phyloP scores from a whole-genome alignment of 1,139 yeast species.

The Magnusiomyces sp. region DNA sequence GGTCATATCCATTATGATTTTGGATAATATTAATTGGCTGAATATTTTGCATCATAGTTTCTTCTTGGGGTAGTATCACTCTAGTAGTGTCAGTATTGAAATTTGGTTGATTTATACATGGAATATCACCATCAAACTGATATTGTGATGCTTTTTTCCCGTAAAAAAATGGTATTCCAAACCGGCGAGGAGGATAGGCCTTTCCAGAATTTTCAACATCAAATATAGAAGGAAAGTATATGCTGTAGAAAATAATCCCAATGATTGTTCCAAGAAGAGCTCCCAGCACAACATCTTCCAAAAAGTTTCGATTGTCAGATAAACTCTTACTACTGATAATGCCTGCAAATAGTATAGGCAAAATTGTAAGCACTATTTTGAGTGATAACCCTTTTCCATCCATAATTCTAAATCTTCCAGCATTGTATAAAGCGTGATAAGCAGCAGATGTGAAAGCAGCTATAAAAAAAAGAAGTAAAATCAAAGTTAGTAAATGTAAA shows the following conservation, averaged over 20 bases:
- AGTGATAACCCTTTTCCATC: slow-evolving; percentile 7
- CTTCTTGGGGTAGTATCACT: too few relatives aligned
- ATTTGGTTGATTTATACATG: too few relatives aligned
- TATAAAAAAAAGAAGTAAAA: background rate
- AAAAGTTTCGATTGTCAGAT: slow-evolving; percentile 7
- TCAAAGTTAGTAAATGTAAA: too few relatives aligned
- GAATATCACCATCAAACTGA: too few relatives aligned
- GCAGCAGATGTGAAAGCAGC: slow-evolving; percentile 8
- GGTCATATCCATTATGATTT: too few relatives aligned
- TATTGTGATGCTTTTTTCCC: background rate
- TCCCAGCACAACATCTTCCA: slow-evolving; percentile 8
- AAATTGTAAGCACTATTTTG: background rate
- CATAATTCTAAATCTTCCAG: slow-evolving; percentile 7
- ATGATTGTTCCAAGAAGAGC: slow-evolving; percentile 7
- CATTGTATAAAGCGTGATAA: slow-evolving; percentile 8
- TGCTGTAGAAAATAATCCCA: slow-evolving; percentile 6
- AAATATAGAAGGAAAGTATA: slow-evolving; percentile 10
- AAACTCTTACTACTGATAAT: slow-evolving; percentile 5
- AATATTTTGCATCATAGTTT: too few relatives aligned
- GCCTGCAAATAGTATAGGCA: slow-evolving; percentile 5
- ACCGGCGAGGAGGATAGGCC: slow-evolving; percentile 10
- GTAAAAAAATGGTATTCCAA: slow-evolving; percentile 7
- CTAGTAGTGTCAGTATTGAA: too few relatives aligned
- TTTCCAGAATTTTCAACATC: slow-evolving; percentile 6
- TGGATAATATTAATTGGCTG: too few relatives aligned